A percentile compares a stretch with the other conserved stretches of the same genome.
phyloP scores from a whole-genome alignment of 352 stramenopile species.

The Aphanomyces invadans region DNA sequence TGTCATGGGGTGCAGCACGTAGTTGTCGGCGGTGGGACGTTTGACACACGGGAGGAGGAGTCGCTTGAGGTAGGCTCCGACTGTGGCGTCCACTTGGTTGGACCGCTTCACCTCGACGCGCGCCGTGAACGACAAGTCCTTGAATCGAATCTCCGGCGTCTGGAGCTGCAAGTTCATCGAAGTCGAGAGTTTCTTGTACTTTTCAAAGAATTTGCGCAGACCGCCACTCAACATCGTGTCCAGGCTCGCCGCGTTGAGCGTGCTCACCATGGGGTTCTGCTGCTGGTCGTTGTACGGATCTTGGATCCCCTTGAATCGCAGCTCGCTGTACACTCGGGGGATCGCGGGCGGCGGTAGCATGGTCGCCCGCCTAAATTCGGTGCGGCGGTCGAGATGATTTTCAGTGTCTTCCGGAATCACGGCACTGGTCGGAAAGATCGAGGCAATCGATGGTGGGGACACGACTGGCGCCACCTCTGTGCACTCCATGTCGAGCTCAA shows the following conservation, averaged over 20 bases:
- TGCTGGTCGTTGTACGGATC: constrained; percentile 50
- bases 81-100: constrained; percentile 1
- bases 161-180: constrained; percentile 18
- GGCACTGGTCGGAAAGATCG: background rate
- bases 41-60: constrained; percentile 37
- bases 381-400: background rate
- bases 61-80: constrained; percentile 2
- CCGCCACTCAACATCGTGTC: constrained; percentile 25
- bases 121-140: constrained; percentile 23
- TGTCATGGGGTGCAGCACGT: constrained; percentile 59
- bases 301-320: constrained; percentile 69
- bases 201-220: constrained; percentile 25
- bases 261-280: constrained; percentile 41
- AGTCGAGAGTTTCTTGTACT: constrained; percentile 24
- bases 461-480: background rate
- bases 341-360: constrained; percentile 30
- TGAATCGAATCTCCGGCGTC: constrained; percentile 24
- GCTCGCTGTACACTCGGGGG: constrained; percentile 51
- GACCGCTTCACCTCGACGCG: background rate
- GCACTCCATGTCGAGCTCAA: constrained; percentile 1
- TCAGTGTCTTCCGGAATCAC: background rate
- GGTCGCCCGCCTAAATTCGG: background rate
- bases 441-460: background rate
- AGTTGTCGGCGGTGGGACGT: constrained; percentile 31
- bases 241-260: constrained; percentile 45